phyloP scores from a whole-genome alignment of 1,139 yeast species.

The Kodamaea plutei region DNA sequence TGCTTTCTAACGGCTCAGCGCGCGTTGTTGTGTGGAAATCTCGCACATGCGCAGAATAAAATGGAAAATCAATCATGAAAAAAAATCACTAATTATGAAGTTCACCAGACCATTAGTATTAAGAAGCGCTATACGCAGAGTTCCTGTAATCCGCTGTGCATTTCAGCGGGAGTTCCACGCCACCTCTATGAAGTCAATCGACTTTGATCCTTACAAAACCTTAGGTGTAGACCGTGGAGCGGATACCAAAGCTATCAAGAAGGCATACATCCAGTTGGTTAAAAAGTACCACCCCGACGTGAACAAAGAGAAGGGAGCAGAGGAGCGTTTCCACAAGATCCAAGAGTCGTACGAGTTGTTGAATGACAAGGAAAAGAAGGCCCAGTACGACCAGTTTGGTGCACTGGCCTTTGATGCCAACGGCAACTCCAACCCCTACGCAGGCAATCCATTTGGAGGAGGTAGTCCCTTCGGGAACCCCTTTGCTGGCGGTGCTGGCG shows the following conservation, averaged over 20 bases:
- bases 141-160: not conserved
- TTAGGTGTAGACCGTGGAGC: slow-evolving; percentile 76
- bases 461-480: slow-evolving; percentile 42
- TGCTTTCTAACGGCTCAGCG: too few species aligned
- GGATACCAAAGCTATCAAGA: slow-evolving; percentile 79
- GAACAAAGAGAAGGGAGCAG: slow-evolving; percentile 86
- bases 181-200: slow-evolving; percentile 19
- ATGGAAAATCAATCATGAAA: too few species aligned
- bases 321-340: slow-evolving; percentile 82
- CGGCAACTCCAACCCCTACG: slow-evolving; percentile 57
- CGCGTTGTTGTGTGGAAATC: too few species aligned
- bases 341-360: slow-evolving; percentile 93
- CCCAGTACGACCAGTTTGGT: slow-evolving; percentile 91
- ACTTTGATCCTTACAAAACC: slow-evolving; percentile 76
- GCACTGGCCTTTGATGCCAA: slow-evolving; percentile 74
- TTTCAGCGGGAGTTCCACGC: slow-evolving; percentile 24
- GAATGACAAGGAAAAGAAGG: slow-evolving; percentile 80
- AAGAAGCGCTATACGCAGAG: not conserved
- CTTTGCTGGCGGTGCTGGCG: slow-evolving; percentile 14
- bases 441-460: slow-evolving; percentile 41
- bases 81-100: too few species aligned
- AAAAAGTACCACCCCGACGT: slow-evolving; percentile 96
- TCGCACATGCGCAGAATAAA: too few species aligned
- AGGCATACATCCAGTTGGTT: slow-evolving; percentile 89
- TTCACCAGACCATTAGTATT: too few species aligned